Base-by-base conservation (phyloP, 1,139 yeast genomes). In the Waltiozyma sp. region DNA sequence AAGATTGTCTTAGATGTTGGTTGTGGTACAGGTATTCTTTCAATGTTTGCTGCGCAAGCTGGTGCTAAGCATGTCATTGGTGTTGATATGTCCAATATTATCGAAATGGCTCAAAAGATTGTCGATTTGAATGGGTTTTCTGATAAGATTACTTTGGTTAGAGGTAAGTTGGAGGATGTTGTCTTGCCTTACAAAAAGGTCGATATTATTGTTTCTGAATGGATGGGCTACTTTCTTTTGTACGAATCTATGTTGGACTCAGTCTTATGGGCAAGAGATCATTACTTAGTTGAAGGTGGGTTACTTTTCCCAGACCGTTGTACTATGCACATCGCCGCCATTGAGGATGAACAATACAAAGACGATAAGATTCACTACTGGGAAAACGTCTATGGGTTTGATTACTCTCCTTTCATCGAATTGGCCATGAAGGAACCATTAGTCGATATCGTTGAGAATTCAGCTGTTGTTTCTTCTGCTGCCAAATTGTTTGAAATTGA, bases 201-300 rank as follows among this genome's bases (percentile, higher is more conserved):
- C 41, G 99, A 93, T 63, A 91, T 93, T 54, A 93, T 93, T 55
- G 83, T 93, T 48, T 81, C 94, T 49, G 99, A 93, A 67, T 93
- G 99, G 99, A 93, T 93, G 99, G 99, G 99, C 18, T 93, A 93
- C 68, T 93, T 93, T 60, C 68, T 93, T 57, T 70, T 93, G 46
- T 93, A 91, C 61, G 99, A 93, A 70, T 85, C 95, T 49, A 93
- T 93, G 99, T 74, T 93, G 63, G 98, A 93, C 63, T 88, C 98
- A 35, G 99, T 93, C 19, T 70, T 93, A 51, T 76, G 77, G 53
- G 99, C 99, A 31, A 79, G 99, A 66, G 99, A 93, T 67, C 77
- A 74, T 63, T 93, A 88, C 63, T 74, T 93, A 59, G 87, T 73
- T 35, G 73, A 80, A 58, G 94, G 83, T 40, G 99, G 99, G 10